Conservation (phyloP, 2,329 filamentous ascomycete genomes). For the Pseudogymnoascus sp. region DNA sequence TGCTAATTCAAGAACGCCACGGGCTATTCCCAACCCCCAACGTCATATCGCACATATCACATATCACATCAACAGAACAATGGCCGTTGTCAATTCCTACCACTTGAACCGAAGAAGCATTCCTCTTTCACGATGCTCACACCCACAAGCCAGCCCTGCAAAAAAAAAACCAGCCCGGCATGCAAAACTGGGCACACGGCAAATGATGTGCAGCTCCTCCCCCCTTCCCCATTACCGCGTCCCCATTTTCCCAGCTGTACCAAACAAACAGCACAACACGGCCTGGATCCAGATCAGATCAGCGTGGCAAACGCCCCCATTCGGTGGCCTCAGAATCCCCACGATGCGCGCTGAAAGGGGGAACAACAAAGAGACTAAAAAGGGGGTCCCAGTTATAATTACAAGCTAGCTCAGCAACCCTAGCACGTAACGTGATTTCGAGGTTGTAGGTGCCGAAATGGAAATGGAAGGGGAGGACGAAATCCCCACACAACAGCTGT, state of each 20-base stretch:
- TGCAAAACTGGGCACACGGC: neutral
- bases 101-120: neutral
- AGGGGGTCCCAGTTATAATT: slow-evolving; percentile 6
- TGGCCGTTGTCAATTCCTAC: neutral
- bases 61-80: neutral
- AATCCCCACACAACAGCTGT: neutral
- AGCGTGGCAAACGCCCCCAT: neutral
- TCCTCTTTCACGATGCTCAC: neutral
- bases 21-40: neutral
- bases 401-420: neutral
- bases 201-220: neutral
- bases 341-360: slow-evolving; percentile 1
- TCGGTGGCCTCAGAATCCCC: neutral
- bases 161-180: neutral
- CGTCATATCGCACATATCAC: neutral
- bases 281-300: neutral
- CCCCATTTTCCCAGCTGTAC: neutral
- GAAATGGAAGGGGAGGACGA: neutral
- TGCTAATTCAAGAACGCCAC: neutral
- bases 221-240: neutral
- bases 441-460: neutral
- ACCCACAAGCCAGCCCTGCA: neutral
- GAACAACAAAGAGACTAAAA: neutral
- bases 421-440: neutral
- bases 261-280: neutral